Percentiles rank a stretch among this genome's conserved stretches.
phyloP scores from a whole-genome alignment of 441 rosid species.

The Corymbia citriodora region DNA sequence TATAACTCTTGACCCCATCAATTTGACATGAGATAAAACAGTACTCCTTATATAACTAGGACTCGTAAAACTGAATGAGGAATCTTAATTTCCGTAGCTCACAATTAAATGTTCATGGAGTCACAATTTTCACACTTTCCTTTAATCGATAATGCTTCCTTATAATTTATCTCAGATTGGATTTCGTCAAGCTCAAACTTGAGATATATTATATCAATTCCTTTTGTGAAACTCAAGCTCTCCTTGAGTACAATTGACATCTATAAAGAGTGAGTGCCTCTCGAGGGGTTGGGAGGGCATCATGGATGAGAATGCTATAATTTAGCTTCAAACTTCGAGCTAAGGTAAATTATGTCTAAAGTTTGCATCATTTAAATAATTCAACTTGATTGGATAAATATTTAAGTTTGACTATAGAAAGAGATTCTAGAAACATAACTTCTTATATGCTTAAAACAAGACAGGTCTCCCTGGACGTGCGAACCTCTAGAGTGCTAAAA shows the following conservation, averaged over 20 bases:
- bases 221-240: background rate
- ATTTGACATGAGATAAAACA: background rate
- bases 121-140: background rate
- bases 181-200: background rate
- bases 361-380: background rate
- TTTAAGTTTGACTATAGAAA: background rate
- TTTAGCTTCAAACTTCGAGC: background rate
- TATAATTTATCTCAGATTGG: rapidly evolving
- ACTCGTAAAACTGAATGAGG: background rate
- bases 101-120: background rate
- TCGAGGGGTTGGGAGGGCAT: background rate
- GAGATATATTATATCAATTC: too few species aligned
- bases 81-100: background rate
- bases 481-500: too few species aligned
- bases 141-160: too few species aligned
- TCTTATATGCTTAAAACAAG: background rate
- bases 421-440: background rate
- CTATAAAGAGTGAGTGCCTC: background rate
- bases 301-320: background rate
- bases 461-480: background rate
- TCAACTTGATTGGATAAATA: background rate
- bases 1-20: background rate
- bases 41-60: background rate
- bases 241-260: background rate
- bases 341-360: too few species aligned